A percentile compares a stretch with the other conserved stretches of the same genome.
Conservation (phyloP, 2,329 filamentous ascomycete genomes). For the Teratosphaeriaceae sp. region DNA sequence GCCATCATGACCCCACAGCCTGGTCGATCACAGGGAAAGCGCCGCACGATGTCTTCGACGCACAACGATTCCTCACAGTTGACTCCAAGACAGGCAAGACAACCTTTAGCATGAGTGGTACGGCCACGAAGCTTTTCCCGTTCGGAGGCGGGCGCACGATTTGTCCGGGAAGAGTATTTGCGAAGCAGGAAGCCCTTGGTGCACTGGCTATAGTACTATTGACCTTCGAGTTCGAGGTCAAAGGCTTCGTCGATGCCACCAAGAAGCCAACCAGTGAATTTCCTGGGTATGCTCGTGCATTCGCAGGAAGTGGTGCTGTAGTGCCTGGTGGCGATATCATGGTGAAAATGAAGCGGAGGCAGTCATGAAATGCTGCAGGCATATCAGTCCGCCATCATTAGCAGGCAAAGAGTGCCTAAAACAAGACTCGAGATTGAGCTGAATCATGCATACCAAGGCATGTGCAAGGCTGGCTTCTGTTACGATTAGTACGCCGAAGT, state of each 20-base stretch:
- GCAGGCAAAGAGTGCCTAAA: too few relatives aligned
- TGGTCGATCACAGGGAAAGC: slow-evolving; percentile 15
- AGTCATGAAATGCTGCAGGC: too few relatives aligned
- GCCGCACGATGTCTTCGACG: slow-evolving; percentile 18
- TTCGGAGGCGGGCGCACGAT: slow-evolving; percentile 26
- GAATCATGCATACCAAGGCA: too few relatives aligned
- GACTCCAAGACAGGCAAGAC: slow-evolving; percentile 21
- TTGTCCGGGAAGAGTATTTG: slow-evolving; percentile 22
- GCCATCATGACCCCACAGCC: slow-evolving; percentile 20
- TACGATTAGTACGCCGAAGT: too few relatives aligned
- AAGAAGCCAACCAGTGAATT: slow-evolving; percentile 16
- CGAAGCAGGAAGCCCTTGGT: slow-evolving; percentile 25
- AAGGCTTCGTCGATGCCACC: slow-evolving; percentile 18
- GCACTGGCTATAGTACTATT: slow-evolving; percentile 22
- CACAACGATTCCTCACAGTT: slow-evolving; percentile 22
- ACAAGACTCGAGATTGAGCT: too few relatives aligned
- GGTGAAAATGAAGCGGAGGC: slow-evolving; percentile 14
- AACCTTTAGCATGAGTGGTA: slow-evolving; percentile 23
- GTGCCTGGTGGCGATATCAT: slow-evolving; percentile 21
- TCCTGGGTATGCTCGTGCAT: slow-evolving; percentile 16
- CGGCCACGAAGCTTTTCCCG: slow-evolving; percentile 25
- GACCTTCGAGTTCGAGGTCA: slow-evolving; percentile 22
- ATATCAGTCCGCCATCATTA: too few relatives aligned
- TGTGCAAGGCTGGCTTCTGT: too few relatives aligned
- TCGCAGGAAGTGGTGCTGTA: slow-evolving; percentile 19